Evolutionary conservation across 345 rosid species (phyloP), one percentile per base, ranked within the genome.

Genomic region (Eucalyptus curtisii): DNA sequence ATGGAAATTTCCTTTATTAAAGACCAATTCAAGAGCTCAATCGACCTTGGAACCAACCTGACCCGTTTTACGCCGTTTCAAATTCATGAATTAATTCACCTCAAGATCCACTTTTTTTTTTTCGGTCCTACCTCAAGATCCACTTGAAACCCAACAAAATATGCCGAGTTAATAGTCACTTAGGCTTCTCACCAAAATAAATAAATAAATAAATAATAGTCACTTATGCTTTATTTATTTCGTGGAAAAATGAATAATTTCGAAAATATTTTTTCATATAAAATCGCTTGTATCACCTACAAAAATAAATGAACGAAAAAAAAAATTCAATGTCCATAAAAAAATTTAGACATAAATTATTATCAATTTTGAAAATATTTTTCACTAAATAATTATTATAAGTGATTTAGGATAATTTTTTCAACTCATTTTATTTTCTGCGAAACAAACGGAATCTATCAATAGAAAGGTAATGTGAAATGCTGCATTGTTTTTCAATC

Each of bases 241-340:
- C 2, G 4, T 50, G 55, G 22, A 50, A 50, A 50, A 52, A 52
- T 17, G 2, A 52, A 52, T 3, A 52, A 52, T 52, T 52, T 52
- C 2, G 9, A 52, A 52, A 52, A 50, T 3, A 50, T 50, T 42
- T 42, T 42, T 42, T 42, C 44, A 42, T 50, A 50, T 50, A 50
- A 4, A 50, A 50, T 52, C 4, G 0, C 20, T 52, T 52, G 0
- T 52, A 52, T 52, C 9, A 0, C 24, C 1, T 52, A 52, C 2
- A 17, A 52, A 52, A 52, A 17, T 52, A 52, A 52, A 52, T 7
- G 9, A 7, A 52, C 4, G 8, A 16, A 50, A 17, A 49, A 17
- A 49, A 50, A 7, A 13, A 2, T 17, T 50, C 8, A 17, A 17
- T 2, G 0, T 50, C 55, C 55, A 50, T 1, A 50, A 17, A 3